Evolutionary conservation across 2,329 filamentous ascomycete species (phyloP).

Genomic region (Fusarium tupiense): DNA sequence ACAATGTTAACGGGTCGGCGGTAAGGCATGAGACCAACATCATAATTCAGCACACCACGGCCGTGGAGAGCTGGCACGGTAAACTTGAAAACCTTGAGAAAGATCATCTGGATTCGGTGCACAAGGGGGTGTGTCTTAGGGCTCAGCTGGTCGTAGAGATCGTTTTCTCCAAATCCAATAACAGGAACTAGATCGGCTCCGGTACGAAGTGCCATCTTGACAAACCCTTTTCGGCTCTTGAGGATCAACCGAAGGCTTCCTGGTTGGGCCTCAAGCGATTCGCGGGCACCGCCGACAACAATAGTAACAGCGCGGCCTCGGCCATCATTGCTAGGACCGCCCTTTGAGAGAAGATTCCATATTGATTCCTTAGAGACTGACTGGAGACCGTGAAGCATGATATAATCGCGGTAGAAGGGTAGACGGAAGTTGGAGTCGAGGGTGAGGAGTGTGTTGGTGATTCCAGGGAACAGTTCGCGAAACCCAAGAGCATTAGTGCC

Average conservation of each 20-base stretch:
- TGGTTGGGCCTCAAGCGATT: slow-evolving; percentile 89
- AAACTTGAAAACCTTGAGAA: slow-evolving; percentile 90
- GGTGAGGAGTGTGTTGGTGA: slow-evolving; percentile 92
- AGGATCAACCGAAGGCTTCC: slow-evolving; percentile 81
- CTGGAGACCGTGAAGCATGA: slow-evolving; percentile 85
- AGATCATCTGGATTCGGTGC: slow-evolving; percentile 81
- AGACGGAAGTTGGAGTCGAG: slow-evolving; percentile 97
- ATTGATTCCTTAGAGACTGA: slow-evolving; percentile 94
- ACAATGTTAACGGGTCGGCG: slow-evolving; percentile 88
- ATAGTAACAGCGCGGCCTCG: slow-evolving; percentile 98
- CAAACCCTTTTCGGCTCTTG: slow-evolving; percentile 86
- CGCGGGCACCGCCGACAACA: slow-evolving; percentile 90
- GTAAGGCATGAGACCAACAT: slow-evolving; percentile 96
- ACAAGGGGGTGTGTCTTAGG: slow-evolving; percentile 80
- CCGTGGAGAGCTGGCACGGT: slow-evolving; percentile 92
- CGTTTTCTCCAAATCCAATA: slow-evolving; percentile 93
- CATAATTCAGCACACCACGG: slow-evolving; percentile 95
- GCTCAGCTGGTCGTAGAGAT: slow-evolving; percentile 90
- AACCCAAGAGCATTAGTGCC: slow-evolving; percentile 91
- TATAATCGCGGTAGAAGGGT: slow-evolving; percentile 93
- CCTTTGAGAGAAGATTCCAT: slow-evolving; percentile 84
- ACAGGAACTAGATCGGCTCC: slow-evolving; percentile 96
- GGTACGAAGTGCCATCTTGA: slow-evolving; percentile 90
- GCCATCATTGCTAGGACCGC: slow-evolving; percentile 79
- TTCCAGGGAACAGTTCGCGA: slow-evolving; percentile 86